These are phyloP conservation scores for Phlebiopsis gigantea DNA, from an alignment of 768 basidiomycete species.

Conservation along the genomic window DNA sequence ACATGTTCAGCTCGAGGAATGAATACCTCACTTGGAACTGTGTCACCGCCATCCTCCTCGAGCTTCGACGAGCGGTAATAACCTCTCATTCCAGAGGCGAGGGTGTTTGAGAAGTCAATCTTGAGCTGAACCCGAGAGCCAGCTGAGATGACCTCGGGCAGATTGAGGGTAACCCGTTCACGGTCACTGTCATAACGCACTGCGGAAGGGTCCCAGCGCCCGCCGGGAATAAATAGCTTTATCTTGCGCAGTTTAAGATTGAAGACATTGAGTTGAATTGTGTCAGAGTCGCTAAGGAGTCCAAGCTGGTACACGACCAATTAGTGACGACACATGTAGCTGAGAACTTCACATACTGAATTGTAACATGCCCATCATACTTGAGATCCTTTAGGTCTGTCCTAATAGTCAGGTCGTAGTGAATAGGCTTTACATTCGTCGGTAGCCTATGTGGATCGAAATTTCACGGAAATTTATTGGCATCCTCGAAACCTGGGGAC, in stretches of 20 bases:
- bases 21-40: slow-evolving; percentile 68
- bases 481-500: too few relatives aligned
- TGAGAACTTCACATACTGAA: slow-evolving; percentile 41
- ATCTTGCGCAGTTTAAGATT: slow-evolving; percentile 54
- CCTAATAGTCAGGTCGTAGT: slow-evolving; percentile 74
- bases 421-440: slow-evolving; percentile 56
- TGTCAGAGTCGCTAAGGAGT: slow-evolving; percentile 57
- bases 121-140: slow-evolving; percentile 68
- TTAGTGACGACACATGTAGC: background rate
- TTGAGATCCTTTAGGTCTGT: slow-evolving; percentile 76
- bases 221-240: slow-evolving; percentile 52
- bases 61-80: slow-evolving; percentile 74
- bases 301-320: slow-evolving; percentile 45
- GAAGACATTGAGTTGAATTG: slow-evolving; percentile 60
- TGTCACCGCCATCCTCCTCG: slow-evolving; percentile 68
- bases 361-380: slow-evolving; percentile 74
- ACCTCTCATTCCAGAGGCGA: slow-evolving; percentile 74
- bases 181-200: slow-evolving; percentile 50
- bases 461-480: too few relatives aligned
- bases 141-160: slow-evolving; percentile 53
- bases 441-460: slow-evolving; percentile 55
- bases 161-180: slow-evolving; percentile 65
- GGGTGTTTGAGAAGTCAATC: slow-evolving; percentile 59
- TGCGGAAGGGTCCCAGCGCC: slow-evolving; percentile 32
- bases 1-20: background rate